Evolutionary conservation across 148 eudicot species (phyloP), one percentile per base, ranked within the genome.

Genomic region (Rhododendron simsii): DNA sequence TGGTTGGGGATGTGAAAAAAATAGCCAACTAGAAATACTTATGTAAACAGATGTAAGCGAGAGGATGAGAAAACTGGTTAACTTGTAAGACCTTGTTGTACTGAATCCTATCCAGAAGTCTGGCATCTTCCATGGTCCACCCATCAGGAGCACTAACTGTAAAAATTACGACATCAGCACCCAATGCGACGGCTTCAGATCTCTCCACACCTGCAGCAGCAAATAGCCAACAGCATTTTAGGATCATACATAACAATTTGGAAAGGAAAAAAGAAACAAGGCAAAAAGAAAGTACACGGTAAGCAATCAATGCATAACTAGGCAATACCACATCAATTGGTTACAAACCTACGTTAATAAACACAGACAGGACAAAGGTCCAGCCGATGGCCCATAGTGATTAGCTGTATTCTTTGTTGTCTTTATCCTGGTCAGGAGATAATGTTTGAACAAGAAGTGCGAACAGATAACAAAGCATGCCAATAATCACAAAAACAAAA

Each of bases 81-180:
- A n/a, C 16, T 63, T 80, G 73, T 33, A 35, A 39, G 75, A 94
- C 98, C 96, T 96, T 91, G 86, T 90, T 93, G 86, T 91, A 89
- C 84, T 86, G 93, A 86, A 96, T 91, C 87, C 93, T 94, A 59
- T 92, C 88, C 12, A 96, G 90, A 91, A 96, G 98, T 75, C 85
- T 89, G 84, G 90, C 90, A 88, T 96, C 99, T 81, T 95, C 98
- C 28, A 79, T 41, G 13, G 99, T 96, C 99, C 98, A 96, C 57
- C 99, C 99, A 88, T 96, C 98, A 74, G 90, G 87, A 84, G 98
- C 98, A 90, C 95, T 96, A 35, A 91, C 93, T 51, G 96, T 91
- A 94, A 96, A 91, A 73, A 96, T 87, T 69, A 96, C 86, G 67
- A 96, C 92, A 91, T 95, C 99, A 59, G 99, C 98, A 73, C 94